Evolutionary conservation across 192 early-diverging fungal genomes (phyloP).

Genomic region (Coemansia sp.): DNA sequence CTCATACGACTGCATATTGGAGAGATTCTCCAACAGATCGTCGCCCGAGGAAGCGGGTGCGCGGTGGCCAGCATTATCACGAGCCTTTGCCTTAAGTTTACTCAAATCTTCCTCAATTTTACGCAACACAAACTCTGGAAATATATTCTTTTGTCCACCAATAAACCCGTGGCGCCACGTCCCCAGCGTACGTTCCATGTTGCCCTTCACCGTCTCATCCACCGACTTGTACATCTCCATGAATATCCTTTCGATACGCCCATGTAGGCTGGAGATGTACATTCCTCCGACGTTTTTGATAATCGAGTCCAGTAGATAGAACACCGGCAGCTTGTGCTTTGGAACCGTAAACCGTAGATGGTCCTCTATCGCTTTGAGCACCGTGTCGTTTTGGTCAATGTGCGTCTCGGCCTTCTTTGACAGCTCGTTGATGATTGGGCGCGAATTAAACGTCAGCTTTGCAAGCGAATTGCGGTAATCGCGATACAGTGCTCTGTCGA

Average conservation of each 20-base stretch:
- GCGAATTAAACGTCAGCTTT: constrained; percentile 89
- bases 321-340: constrained; percentile 72
- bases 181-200: constrained; percentile 73
- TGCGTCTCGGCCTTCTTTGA: constrained; percentile 85
- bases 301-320: constrained; percentile 96
- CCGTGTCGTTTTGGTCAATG: constrained; percentile 61
- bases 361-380: constrained; percentile 74
- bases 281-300: constrained; percentile 87
- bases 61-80: constrained; percentile 2
- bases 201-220: constrained; percentile 61
- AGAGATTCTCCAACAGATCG: constrained; percentile 38
- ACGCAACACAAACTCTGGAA: constrained; percentile 49
- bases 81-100: constrained; percentile 32
- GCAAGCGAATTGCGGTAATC: constrained; percentile 64
- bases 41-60: constrained; percentile 17
- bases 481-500: constrained; percentile 56
- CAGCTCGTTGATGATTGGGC: constrained; percentile 89
- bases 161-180: constrained; percentile 80
- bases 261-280: constrained; percentile 72
- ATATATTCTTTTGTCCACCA: constrained; percentile 34
- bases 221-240: constrained; percentile 73
- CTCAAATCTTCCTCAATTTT: constrained; percentile 46
- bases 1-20: constrained; percentile 39
- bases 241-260: constrained; percentile 74
- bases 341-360: constrained; percentile 44